Conservation (phyloP, 768 basidiomycete genomes). For the Boletus reticulatus region DNA sequence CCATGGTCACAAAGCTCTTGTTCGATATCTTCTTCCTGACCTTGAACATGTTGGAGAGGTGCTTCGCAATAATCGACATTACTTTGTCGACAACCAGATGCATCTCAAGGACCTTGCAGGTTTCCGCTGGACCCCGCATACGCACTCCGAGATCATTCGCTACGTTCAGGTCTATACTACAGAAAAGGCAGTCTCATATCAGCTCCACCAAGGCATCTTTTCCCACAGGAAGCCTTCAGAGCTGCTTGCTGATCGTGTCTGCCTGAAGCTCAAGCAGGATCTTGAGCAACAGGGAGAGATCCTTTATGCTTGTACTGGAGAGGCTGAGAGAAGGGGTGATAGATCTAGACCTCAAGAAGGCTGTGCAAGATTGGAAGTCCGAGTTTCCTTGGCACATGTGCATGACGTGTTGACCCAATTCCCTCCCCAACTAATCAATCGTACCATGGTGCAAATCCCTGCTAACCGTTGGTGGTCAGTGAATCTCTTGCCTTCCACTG, state of each 20-base stretch:
- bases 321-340: not conserved
- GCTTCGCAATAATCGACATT: fast-evolving
- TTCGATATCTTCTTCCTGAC: not conserved
- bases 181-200: slow-evolving; percentile 4
- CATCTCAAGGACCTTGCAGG: slow-evolving; percentile 7
- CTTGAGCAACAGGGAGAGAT: not conserved
- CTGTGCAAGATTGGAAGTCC: slow-evolving; percentile 3
- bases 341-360: not conserved
- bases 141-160: not conserved
- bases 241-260: not conserved
- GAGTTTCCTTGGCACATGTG: not conserved
- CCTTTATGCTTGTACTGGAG: not conserved
- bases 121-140: not conserved
- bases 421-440: not conserved
- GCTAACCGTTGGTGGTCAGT: slow-evolving; percentile 1
- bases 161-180: slow-evolving; percentile 13
- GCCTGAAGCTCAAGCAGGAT: not conserved
- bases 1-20: not conserved
- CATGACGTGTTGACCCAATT: not conserved
- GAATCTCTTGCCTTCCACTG: too few relatives aligned
- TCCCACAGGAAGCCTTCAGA: not conserved
- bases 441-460: not conserved
- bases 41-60: not conserved
- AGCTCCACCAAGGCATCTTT: slow-evolving; percentile 7
- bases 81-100: not conserved